phyloP scores from a whole-genome alignment of 2,329 filamentous ascomycete genomes.

The Aureobasidium pullulans region DNA sequence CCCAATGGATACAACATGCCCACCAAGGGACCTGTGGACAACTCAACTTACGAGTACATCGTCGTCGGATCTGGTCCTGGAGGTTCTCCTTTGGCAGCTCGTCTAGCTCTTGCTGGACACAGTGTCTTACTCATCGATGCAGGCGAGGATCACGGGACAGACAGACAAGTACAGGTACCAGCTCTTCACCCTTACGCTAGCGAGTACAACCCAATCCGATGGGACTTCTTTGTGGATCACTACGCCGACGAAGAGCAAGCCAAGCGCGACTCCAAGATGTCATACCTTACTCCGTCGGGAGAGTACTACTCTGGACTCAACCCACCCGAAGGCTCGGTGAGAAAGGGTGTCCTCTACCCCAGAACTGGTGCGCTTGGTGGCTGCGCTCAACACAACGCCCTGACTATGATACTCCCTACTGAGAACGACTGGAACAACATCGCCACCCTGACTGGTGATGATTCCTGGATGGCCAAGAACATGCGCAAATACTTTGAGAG shows the following conservation, averaged over 20 bases:
- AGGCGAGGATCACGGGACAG: slow-evolving; percentile 49
- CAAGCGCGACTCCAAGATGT: slow-evolving; percentile 51
- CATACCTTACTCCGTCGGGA: slow-evolving; percentile 47
- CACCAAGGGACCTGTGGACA: slow-evolving; percentile 7
- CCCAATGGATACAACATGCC: slow-evolving; percentile 5
- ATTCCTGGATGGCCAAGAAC: slow-evolving; percentile 49
- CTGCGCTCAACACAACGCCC: slow-evolving; percentile 54
- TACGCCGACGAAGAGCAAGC: slow-evolving; percentile 49
- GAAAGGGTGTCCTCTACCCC: slow-evolving; percentile 52
- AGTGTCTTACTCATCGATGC: slow-evolving; percentile 56
- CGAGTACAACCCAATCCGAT: slow-evolving; percentile 49
- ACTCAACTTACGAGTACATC: slow-evolving; percentile 50
- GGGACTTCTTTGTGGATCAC: slow-evolving; percentile 60
- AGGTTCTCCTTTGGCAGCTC: slow-evolving; percentile 51
- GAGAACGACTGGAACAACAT: slow-evolving; percentile 54
- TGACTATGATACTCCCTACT: slow-evolving; percentile 52
- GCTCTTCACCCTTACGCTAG: slow-evolving; percentile 47
- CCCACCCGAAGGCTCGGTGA: slow-evolving; percentile 45
- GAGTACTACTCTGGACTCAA: slow-evolving; percentile 46
- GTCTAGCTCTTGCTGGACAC: slow-evolving; percentile 53
- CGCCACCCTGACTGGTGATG: slow-evolving; percentile 51
- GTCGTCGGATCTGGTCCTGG: slow-evolving; percentile 55
- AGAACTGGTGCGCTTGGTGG: slow-evolving; percentile 51
- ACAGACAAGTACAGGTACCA: slow-evolving; percentile 47
- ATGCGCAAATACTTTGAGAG: slow-evolving; percentile 52